phyloP scores from a whole-genome alignment of 352 stramenopile genomes.

The Pythium phragmitis region DNA sequence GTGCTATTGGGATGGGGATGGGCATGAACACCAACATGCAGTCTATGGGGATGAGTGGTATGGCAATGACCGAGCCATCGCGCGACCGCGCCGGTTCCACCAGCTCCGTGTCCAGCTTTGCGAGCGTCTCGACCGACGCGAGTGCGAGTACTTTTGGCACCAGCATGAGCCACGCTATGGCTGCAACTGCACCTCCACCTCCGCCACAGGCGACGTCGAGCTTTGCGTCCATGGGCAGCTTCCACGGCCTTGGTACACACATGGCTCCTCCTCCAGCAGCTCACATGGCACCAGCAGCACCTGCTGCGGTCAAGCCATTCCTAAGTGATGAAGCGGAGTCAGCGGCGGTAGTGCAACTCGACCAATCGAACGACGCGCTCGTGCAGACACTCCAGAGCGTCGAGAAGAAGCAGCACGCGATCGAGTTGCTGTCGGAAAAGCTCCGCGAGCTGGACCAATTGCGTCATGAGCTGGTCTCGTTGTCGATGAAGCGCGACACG shows the following conservation, averaged over 20 bases:
- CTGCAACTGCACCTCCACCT: not conserved
- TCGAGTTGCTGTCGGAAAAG: slow-evolving; percentile 64
- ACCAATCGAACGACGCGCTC: slow-evolving; percentile 56
- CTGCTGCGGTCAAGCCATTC: slow-evolving; percentile 40
- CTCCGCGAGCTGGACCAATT: slow-evolving; percentile 71
- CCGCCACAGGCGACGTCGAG: not conserved
- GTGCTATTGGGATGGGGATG: slow-evolving; percentile 1
- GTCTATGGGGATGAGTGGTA: not conserved
- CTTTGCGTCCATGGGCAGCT: slow-evolving; percentile 29
- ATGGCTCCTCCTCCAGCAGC: not conserved
- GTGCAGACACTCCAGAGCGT: slow-evolving; percentile 39
- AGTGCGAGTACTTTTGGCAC: slow-evolving; percentile 2
- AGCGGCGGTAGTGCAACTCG: slow-evolving; percentile 46
- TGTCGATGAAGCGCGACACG: slow-evolving; percentile 69
- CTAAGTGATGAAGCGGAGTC: slow-evolving; percentile 59
- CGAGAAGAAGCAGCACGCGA: slow-evolving; percentile 61
- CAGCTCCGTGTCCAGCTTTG: slow-evolving; percentile 25
- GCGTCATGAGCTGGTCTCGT: slow-evolving; percentile 62
- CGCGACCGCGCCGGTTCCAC: slow-evolving; percentile 23
- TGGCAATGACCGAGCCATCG: slow-evolving; percentile 1
- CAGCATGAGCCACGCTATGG: not conserved
- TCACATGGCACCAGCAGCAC: not conserved
- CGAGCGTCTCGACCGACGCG: slow-evolving; percentile 22
- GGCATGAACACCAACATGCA: not conserved
- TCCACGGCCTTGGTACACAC: slow-evolving; percentile 10